These are phyloP conservation scores for Solanum neorickii DNA, from an alignment of 257 asterid genomes.

Conservation along the genomic window DNA sequence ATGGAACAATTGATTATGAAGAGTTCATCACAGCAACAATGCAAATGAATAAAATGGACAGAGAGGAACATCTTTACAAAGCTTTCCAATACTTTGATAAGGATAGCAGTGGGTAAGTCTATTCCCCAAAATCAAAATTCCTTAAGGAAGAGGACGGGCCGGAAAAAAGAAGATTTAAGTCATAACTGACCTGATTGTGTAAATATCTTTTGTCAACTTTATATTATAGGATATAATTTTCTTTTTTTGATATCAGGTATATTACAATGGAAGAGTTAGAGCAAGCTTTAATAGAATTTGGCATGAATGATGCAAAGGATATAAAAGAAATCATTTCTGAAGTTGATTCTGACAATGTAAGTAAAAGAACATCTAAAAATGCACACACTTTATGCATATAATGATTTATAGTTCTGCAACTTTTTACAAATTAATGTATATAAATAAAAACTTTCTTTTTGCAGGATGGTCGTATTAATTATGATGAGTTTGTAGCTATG, in stretches of 20 bases:
- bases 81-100: constrained; percentile 59
- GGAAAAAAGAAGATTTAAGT: background rate
- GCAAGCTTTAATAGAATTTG: constrained; percentile 58
- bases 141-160: background rate
- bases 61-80: constrained; percentile 57
- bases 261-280: constrained; percentile 63
- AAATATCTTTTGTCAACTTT: background rate
- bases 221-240: background rate
- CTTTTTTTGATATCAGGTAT: constrained; percentile 23
- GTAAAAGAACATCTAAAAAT: background rate
- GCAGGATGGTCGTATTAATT: constrained; percentile 19
- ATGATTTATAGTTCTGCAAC: background rate
- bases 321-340: constrained; percentile 55
- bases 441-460: background rate
- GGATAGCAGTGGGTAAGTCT: constrained; percentile 40
- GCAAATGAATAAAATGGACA: constrained; percentile 56
- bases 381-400: background rate
- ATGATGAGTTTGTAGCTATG: constrained; percentile 15
- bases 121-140: background rate
- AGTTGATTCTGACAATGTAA: constrained; percentile 54
- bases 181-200: background rate
- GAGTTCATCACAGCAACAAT: constrained; percentile 63
- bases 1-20: constrained; percentile 52
- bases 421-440: background rate
- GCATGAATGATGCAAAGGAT: constrained; percentile 47